Conservation (phyloP, 257 asterid genomes). For the Solanum dulcamara region DNA sequence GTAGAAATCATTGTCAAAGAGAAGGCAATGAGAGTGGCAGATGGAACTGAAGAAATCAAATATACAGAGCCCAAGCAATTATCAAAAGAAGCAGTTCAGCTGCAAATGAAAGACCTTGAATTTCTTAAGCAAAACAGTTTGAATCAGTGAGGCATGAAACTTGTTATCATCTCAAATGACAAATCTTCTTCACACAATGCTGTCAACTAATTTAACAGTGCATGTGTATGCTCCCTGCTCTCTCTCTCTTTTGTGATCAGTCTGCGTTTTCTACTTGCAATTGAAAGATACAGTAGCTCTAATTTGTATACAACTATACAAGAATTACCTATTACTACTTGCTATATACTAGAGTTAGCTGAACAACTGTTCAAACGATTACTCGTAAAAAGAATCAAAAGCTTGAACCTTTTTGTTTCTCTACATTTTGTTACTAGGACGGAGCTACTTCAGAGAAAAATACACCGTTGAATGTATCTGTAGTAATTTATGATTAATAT, state of each 20-base stretch:
- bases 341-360: not conserved
- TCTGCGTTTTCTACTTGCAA: not conserved
- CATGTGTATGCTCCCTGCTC: not conserved
- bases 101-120: constrained; percentile 88
- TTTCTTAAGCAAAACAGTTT: constrained; percentile 41
- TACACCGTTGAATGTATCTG: not conserved
- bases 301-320: not conserved
- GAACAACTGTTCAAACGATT: not conserved
- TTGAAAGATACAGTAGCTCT: not conserved
- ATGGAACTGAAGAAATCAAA: constrained; percentile 55
- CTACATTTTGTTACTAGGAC: not conserved
- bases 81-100: constrained; percentile 78
- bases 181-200: not conserved
- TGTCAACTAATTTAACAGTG: not conserved
- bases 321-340: not conserved
- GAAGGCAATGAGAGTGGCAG: constrained; percentile 54
- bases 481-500: not conserved
- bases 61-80: constrained; percentile 52
- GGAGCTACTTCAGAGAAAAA: not conserved
- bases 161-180: not conserved
- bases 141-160: not conserved
- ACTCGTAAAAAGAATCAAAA: not conserved
- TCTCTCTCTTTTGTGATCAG: not conserved
- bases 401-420: not conserved
- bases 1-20: constrained; percentile 52